Percentiles rank a stretch among this genome's conserved stretches.
These are phyloP conservation scores for Senna tora DNA, from an alignment of 306 rosid species.

Conservation along the genomic window DNA sequence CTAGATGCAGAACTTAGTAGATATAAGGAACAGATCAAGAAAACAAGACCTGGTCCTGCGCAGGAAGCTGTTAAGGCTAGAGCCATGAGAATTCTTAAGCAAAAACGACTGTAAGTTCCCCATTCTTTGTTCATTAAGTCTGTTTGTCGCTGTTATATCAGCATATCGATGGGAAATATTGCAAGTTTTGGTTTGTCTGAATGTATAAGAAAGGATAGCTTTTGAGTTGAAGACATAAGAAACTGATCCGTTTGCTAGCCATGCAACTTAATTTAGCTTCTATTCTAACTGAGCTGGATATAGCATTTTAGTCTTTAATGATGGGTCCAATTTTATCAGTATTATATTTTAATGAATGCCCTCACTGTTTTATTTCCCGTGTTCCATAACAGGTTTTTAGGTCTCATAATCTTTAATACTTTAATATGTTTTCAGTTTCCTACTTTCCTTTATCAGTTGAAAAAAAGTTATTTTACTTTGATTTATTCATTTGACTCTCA, in stretches of 20 bases:
- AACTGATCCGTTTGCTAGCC: neutral
- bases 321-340: too few species aligned
- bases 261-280: neutral
- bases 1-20: conserved; percentile 83
- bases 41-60: conserved; percentile 94
- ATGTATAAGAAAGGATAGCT: conserved; percentile 4
- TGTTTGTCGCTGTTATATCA: neutral
- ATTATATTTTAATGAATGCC: neutral
- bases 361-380: neutral
- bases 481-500: neutral
- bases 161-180: neutral
- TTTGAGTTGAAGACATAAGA: conserved; percentile 8
- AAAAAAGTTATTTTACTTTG: neutral
- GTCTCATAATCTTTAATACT: neutral
- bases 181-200: conserved; percentile 9
- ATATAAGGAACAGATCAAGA: conserved; percentile 92
- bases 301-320: neutral
- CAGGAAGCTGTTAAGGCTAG: conserved; percentile 92
- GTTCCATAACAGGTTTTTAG: neutral
- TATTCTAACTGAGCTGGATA: conserved; percentile 2
- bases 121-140: conserved; percentile 24
- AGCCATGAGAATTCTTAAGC: conserved; percentile 94
- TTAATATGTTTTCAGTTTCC: neutral
- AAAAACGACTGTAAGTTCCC: conserved; percentile 71
- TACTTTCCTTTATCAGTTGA: neutral